Base-by-base conservation (phyloP, 768 basidiomycete species). In the Gyrodon lividus region DNA sequence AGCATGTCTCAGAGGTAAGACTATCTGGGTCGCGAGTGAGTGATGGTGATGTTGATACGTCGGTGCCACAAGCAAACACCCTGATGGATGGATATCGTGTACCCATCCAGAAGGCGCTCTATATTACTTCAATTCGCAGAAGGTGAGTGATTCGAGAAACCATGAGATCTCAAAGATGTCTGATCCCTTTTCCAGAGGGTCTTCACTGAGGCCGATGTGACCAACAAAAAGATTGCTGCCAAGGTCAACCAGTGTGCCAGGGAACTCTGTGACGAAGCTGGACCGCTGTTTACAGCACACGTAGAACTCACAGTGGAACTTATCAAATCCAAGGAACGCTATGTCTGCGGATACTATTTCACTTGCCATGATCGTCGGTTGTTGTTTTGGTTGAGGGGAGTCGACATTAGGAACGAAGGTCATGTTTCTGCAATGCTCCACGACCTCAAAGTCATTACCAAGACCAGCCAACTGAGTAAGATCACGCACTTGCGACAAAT, bases 91-190 rank as follows among this genome's bases (percentile, higher is more conserved):
- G 82, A 62, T 47, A 7, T 55, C 70, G 3, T 65, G 67, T 28
- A 61, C 67, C 4, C 81, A 82, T 62, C 80, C 81, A 0, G 81
- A 84, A 64, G 82, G 82, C 6, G 72, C 72, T 8, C 67, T 74
- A 23, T 84, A 82, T 59, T 83, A 79, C 51, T 75, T 69, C 56
- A 68, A 80, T 45, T 22, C 54, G 44, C 54, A 63, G 9, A 72
- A 74, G 66, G 81, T 79, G 39, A 0, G 67, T 33, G 38, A 14
- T n/a, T 50, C 4, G 39, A 33, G n/a, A 33, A 23, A 26, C 7
- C 4, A 10, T 5, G 5, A 12, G 33, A 4, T 31, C 41, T 20
- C n/a, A 5, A 41, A 14, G 24, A 26, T 7, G 4, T 26, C 13
- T n/a, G 24, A 22, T 20, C 9, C 16, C 1, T 43, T 49, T 34